These are phyloP conservation scores for Nectriaceae sp. DNA, from an alignment of 2,329 filamentous ascomycete genomes.

Conservation along the genomic window DNA sequence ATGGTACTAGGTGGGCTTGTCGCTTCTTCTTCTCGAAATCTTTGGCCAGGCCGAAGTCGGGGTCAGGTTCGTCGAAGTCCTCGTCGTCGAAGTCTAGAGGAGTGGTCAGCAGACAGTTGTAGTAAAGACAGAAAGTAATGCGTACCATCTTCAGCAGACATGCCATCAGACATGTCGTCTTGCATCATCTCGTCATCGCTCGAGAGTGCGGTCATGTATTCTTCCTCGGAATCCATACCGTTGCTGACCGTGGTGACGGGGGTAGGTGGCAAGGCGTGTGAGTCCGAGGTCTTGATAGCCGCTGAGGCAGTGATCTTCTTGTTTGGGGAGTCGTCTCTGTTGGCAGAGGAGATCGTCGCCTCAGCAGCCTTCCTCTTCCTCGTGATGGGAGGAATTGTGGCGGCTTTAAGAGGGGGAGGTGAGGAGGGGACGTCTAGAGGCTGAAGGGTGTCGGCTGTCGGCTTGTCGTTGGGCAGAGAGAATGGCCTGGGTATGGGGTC, in stretches of 20 bases:
- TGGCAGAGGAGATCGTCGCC: constrained; percentile 57
- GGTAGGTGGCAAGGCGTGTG: constrained; percentile 55
- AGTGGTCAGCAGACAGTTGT: constrained; percentile 14
- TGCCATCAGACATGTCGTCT: constrained; percentile 76
- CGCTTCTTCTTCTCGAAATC: constrained; percentile 72
- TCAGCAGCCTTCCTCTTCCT: constrained; percentile 67
- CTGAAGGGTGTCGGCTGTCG: neutral
- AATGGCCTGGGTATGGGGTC: neutral
- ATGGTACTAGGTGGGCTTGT: constrained; percentile 81
- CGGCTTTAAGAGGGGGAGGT: constrained; percentile 23
- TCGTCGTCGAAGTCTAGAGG: constrained; percentile 56
- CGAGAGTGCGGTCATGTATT: constrained; percentile 83
- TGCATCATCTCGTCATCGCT: constrained; percentile 73
- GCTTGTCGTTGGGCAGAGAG: neutral
- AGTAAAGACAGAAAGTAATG: constrained; percentile 12
- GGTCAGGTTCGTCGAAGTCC: constrained; percentile 59
- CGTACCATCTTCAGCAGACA: constrained; percentile 55
- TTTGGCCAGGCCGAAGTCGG: constrained; percentile 54
- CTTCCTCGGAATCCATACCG: constrained; percentile 93
- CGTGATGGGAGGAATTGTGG: constrained; percentile 61
- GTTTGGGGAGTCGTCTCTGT: constrained; percentile 44
- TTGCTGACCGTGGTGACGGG: constrained; percentile 55
- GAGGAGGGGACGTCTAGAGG: neutral
- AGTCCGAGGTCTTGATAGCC: constrained; percentile 42
- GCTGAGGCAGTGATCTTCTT: constrained; percentile 51